These are phyloP conservation scores for Cystobasidium ongulense DNA, from an alignment of 768 basidiomycete genomes.

Conservation along the genomic window DNA sequence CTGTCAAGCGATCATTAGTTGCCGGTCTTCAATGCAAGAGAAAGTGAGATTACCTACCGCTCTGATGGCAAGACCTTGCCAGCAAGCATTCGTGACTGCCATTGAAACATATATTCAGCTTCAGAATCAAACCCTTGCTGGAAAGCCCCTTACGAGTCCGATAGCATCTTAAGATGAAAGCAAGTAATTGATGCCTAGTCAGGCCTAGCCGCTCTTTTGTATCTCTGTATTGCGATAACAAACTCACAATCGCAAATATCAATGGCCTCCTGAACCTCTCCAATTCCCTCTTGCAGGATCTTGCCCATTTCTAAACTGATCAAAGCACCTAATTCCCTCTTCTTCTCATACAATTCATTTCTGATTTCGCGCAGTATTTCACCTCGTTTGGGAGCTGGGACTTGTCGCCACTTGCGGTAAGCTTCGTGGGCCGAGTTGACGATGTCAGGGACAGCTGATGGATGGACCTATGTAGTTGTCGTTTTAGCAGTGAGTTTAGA, in stretches of 20 bases:
- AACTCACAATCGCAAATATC: constrained; percentile 37
- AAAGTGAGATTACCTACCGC: neutral
- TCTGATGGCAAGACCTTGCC: constrained; percentile 33
- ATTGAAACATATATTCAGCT: neutral
- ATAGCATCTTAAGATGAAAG: constrained; percentile 13
- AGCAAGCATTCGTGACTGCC: constrained; percentile 31
- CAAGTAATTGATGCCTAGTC: too few species aligned
- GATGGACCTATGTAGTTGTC: neutral
- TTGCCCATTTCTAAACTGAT: constrained; percentile 68
- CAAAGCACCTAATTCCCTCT: constrained; percentile 68
- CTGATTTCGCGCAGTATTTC: constrained; percentile 81
- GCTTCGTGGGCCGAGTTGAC: constrained; percentile 67
- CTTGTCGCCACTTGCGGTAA: constrained; percentile 58
- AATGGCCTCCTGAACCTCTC: constrained; percentile 39
- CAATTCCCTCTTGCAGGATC: constrained; percentile 32
- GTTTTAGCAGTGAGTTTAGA: too few species aligned
- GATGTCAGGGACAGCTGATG: neutral
- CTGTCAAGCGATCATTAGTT: neutral
- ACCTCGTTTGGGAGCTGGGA: constrained; percentile 80
- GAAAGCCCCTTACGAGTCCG: neutral
- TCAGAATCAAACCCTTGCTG: neutral
- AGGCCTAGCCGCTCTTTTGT: too few species aligned
- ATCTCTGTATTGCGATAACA: constrained; percentile 10
- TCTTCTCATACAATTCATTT: constrained; percentile 56
- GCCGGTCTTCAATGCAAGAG: neutral